Conservation (phyloP, 345 rosid species). For the Eucalyptus regnans region DNA sequence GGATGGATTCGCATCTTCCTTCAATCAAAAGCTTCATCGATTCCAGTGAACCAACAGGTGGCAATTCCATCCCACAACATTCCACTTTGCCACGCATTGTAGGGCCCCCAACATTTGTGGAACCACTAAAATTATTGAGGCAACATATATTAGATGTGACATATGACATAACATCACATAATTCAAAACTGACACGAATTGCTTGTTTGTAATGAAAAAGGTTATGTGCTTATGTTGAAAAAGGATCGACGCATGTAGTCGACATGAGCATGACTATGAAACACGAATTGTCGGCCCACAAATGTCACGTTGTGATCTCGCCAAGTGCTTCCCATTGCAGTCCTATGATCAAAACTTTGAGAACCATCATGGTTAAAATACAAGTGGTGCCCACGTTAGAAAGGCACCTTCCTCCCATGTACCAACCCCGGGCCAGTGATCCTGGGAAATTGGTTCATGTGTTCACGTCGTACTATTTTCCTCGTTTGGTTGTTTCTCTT, state of each 20-base stretch:
- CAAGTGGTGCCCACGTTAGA: neutral
- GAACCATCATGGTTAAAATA: neutral
- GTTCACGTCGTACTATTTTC: neutral
- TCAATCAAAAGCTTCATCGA: neutral
- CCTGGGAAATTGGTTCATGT: neutral
- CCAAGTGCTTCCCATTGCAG: neutral
- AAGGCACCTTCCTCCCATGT: neutral
- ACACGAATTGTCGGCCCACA: too few relatives aligned
- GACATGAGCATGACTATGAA: neutral
- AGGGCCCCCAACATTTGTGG: neutral
- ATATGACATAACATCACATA: neutral
- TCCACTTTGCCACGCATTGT: neutral
- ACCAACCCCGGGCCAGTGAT: neutral
- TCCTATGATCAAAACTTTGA: neutral
- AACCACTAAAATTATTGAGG: accelerated
- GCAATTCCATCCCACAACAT: neutral
- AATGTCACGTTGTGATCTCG: neutral
- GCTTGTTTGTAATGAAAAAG: neutral
- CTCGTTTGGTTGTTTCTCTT: neutral
- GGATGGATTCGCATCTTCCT: neutral
- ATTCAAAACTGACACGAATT: accelerated
- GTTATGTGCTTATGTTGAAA: neutral
- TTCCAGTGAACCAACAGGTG: neutral
- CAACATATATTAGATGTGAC: accelerated
- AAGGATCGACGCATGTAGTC: neutral